Percentiles rank a stretch among this genome's conserved stretches.
These are phyloP conservation scores for Licmophora abbreviata DNA, from an alignment of 108 stramenopile genomes.

Conservation along the genomic window DNA sequence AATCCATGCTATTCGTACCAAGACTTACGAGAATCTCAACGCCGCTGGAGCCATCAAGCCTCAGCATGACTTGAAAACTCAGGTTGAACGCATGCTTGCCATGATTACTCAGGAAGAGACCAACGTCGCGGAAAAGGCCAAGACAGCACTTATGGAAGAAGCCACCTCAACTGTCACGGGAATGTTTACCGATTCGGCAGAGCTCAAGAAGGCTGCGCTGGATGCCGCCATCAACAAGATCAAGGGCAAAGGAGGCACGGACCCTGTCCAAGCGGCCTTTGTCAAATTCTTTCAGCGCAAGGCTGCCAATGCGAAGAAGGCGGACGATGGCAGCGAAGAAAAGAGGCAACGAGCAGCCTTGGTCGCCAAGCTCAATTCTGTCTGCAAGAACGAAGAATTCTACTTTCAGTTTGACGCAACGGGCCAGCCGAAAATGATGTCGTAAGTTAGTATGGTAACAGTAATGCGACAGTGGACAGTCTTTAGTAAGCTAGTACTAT, in stretches of 20 bases:
- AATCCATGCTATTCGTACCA: slow-evolving; percentile 44
- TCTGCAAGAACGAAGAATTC: slow-evolving; percentile 68
- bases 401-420: slow-evolving; percentile 65
- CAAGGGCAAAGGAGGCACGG: slow-evolving; percentile 33
- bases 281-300: slow-evolving; percentile 70
- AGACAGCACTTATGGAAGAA: slow-evolving; percentile 70
- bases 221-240: slow-evolving; percentile 60
- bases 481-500: no score
- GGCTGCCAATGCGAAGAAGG: slow-evolving; percentile 54
- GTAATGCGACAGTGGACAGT: no score
- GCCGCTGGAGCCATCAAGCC: slow-evolving; percentile 80
- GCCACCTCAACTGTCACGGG: slow-evolving; percentile 68
- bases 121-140: slow-evolving; percentile 65
- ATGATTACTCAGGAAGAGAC: slow-evolving; percentile 71
- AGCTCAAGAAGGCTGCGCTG: slow-evolving; percentile 67
- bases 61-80: slow-evolving; percentile 76
- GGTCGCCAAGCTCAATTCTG: slow-evolving; percentile 67
- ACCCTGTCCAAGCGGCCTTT: slow-evolving; percentile 68
- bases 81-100: slow-evolving; percentile 62
- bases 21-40: slow-evolving; percentile 74
- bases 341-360: slow-evolving; percentile 49
- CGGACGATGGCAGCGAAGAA: slow-evolving; percentile 55
- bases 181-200: slow-evolving; percentile 49
- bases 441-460: no score
- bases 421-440: slow-evolving; percentile 68